Evolutionary conservation across 2,329 filamentous ascomycete genomes (phyloP).

Genomic region (Tolypocladium endophyticum): DNA sequence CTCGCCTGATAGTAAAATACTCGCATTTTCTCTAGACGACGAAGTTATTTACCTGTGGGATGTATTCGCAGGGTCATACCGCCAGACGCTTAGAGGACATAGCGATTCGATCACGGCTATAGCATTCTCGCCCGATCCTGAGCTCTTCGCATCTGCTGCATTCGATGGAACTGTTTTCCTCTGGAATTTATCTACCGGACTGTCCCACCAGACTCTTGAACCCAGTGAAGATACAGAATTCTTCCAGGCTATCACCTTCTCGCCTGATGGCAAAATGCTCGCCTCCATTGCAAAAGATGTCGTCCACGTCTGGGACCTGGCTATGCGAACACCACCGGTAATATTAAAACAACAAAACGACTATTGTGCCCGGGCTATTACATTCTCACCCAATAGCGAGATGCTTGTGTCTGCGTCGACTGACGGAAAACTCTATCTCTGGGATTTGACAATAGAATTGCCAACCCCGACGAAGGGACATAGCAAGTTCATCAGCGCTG

Average conservation of each 20-base stretch:
- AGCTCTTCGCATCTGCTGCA: not conserved
- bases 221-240: no score
- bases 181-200: not conserved
- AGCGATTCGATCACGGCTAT: not conserved
- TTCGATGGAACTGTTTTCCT: not conserved
- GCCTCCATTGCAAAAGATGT: not conserved
- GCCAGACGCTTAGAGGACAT: not conserved
- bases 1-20: not conserved
- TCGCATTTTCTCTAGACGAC: not conserved
- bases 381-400: not conserved
- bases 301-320: not conserved
- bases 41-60: not conserved
- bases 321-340: no score
- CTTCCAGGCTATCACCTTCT: not conserved
- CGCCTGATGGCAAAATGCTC: not conserved
- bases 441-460: not conserved
- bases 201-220: not conserved
- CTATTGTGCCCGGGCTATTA: not conserved
- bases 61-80: not conserved
- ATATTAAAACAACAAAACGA: no score
- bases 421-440: not conserved
- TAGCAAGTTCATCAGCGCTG: rapidly evolving
- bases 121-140: not conserved
- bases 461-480: not conserved
- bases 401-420: not conserved